Evolutionary conservation across 345 rosid genomes (phyloP).

Genomic region (Eutrema yunnanense): DNA sequence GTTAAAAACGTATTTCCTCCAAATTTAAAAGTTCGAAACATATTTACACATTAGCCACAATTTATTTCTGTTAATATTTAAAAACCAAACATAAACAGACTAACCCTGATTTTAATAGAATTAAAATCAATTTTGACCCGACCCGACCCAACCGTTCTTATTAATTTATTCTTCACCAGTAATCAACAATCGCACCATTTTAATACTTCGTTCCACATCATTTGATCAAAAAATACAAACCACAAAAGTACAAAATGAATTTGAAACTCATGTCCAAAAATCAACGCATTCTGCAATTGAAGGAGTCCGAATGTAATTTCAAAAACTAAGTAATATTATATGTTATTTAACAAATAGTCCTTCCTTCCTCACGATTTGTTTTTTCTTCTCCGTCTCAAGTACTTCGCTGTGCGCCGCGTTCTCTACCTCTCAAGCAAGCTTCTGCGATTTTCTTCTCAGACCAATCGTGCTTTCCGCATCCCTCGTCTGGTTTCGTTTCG

Average conservation of each 20-base stretch:
- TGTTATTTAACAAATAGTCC: slow-evolving; percentile 24
- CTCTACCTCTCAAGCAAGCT: not conserved
- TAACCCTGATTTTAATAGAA: no score
- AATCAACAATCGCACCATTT: no score
- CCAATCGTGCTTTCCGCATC: not conserved
- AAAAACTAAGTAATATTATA: not conserved
- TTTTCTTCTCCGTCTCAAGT: not conserved
- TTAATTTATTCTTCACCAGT: no score
- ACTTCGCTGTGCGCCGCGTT: not conserved
- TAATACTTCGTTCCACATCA: no score
- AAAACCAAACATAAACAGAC: no score
- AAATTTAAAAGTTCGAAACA: no score
- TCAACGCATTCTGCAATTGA: not conserved
- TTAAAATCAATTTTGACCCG: no score
- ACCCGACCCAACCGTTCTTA: no score
- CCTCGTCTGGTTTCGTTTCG: not conserved
- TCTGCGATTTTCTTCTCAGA: not conserved
- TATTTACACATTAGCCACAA: no score
- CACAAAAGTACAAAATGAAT: not conserved
- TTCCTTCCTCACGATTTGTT: not conserved
- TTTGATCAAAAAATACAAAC: not conserved
- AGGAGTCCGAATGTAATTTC: not conserved
- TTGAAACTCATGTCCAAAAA: not conserved
- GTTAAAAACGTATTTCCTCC: no score
- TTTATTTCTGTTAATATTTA: no score